Evolutionary conservation across 805 yeast species (phyloP), one percentile per base, ranked within the genome.

Genomic region (Lipomyces spencermartinsiae): DNA sequence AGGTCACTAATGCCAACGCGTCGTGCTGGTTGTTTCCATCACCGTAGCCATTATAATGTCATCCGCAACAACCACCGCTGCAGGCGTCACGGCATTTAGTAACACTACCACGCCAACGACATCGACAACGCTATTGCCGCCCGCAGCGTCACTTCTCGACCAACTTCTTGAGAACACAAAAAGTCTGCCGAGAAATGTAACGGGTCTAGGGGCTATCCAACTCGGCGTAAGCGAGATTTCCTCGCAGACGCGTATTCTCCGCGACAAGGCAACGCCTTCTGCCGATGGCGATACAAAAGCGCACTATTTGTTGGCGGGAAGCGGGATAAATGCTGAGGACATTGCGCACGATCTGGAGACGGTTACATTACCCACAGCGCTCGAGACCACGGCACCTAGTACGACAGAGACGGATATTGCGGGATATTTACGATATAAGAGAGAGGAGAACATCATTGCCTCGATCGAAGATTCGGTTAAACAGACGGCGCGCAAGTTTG

Each of bases 261-360:
- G 92, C 64, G 84, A 82, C 65, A 76, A 77, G n/a, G 77, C 74
- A 8, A 61, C 62, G 3, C 31, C 66, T 14, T 1, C 71, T 14
- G 75, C 77, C 37, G 77, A 78, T 57, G 80, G 79, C 63, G 80
- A 76, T 62, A 78, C 83, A 14, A 80, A 79, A 62, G 83, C 83
- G 62, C 98, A 95, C 76, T 95, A 95, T 77, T 80, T 95, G 53
- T 81, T 94, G 57, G 97, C 97, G 5, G 91, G 93, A 0, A 89
- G 94, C 75, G 98, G 98, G 0, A 85, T 93, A 62, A 87, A 91
- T 55, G 89, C 94, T 61, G 97, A 92, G 73, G 95, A 92, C 66
- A 87, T 93, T 53, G 93, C 91, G 71, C 67, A 80, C 78, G 77
- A 84, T 73, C 76, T 83, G 68, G 82, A 83, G 61, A 73, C 84